Evolutionary conservation across 1,284 basidiomycete genomes (phyloP), one percentile per base, ranked within the genome.

Genomic region (Leucoagaricus sp.): DNA sequence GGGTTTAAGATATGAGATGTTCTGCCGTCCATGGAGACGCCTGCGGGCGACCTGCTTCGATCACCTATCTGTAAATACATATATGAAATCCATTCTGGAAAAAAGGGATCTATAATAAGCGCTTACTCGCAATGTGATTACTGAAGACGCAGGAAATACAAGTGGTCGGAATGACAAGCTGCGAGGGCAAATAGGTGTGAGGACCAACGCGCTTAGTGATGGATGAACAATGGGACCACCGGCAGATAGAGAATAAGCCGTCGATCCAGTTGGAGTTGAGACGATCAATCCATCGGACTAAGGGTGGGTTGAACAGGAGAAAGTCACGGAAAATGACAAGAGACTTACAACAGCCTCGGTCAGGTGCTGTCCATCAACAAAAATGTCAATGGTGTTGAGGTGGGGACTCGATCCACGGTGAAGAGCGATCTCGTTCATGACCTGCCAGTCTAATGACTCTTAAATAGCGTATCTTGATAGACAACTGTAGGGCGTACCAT

Each of bases 171-270:
- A 98, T 49, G 91, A 94, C 33, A 98, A 77, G 64, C 93, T 95
- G 45, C 96, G 83, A 25, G 96, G 96, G 65, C 94, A 96, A 63
- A 98, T 97, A 5, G 96, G 96, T 0, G 96, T 98, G 25, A 98
- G 76, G 9, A 98, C 87, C 50, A 98, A 80, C 1, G 93, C 91
- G 62, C 91, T 91, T 19, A 96, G 80, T 2, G 91, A 93, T 0
- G 96, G 96, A 65, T 98, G 96, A 0, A 97, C 93, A 63, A 98
- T 98, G 1, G 96, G 96, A 6, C 96, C 96, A 23, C 96, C 96
- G 0, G 96, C 93, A 1, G 94, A 96, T 33, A 98, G 82, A 1
- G 95, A 97, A 72, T 98, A 98, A 2, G 96, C 96, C 0, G 96
- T 98, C 13, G 95, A 98, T 1, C 96, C 96, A 0, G 96, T 98